Evolutionary conservation across 768 basidiomycete species (phyloP).

Genomic region (Rhodotorula sphaerocarpa): DNA sequence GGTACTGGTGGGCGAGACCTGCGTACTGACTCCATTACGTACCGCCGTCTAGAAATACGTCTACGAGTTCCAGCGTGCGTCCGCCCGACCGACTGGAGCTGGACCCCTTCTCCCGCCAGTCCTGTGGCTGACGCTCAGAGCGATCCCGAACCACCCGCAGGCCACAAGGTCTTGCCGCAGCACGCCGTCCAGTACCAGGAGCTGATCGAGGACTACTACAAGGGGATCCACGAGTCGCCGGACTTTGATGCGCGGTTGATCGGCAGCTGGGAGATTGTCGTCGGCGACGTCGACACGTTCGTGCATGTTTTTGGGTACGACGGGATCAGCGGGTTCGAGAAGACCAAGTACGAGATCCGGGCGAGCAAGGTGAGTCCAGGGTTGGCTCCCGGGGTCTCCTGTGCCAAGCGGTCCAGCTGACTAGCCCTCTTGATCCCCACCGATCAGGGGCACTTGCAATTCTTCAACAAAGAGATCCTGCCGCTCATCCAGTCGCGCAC

Average conservation of each 20-base stretch:
- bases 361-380: constrained; percentile 55
- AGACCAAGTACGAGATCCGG: constrained; percentile 57
- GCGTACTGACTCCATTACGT: neutral
- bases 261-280: constrained; percentile 83
- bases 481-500: constrained; percentile 66
- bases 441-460: constrained; percentile 57
- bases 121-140: too few species aligned
- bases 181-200: constrained; percentile 73
- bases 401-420: neutral
- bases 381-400: neutral
- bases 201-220: constrained; percentile 79
- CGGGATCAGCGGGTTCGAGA: constrained; percentile 82
- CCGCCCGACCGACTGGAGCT: neutral
- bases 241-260: constrained; percentile 75
- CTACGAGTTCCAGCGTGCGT: constrained; percentile 77
- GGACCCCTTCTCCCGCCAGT: neutral
- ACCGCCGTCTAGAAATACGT: constrained; percentile 65
- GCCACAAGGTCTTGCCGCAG: constrained; percentile 77
- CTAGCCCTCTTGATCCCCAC: neutral
- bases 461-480: constrained; percentile 61
- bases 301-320: constrained; percentile 70
- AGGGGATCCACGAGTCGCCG: constrained; percentile 64
- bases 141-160: constrained; percentile 45
- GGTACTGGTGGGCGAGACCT: too few species aligned
- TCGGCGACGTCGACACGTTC: constrained; percentile 85